Base-by-base conservation (phyloP, 2,329 filamentous ascomycete species). In the Drechslerella stenobrocha region DNA sequence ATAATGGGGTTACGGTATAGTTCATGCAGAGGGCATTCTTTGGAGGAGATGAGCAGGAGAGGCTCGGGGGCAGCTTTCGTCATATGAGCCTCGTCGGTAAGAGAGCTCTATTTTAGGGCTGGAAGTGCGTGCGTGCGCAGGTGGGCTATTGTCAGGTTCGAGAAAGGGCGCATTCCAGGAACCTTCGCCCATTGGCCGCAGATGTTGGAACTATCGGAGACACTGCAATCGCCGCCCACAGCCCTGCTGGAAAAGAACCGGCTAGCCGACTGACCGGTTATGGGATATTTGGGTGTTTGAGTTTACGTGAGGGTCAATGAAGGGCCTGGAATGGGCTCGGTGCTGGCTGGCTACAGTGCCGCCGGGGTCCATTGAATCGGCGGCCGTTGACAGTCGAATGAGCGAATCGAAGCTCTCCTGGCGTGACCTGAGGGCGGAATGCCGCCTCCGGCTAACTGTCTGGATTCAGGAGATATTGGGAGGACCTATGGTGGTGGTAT, bases 61-160 rank as follows among this genome's bases (percentile, higher is more conserved):
- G 37, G 37, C 37, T 42, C 37, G 37, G 37, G 37, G 37, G 4
- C 5, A 4, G 37, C 28, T 30, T 30, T 52, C 40, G 52, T 44
- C 22, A 24, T 48, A 57, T 66, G 58, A 66, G 61, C 61, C 61
- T 59, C 26, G 42, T 66, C 61, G 53, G 61, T 53, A 66, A 20
- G 53, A 66, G 61, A 66, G 61, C 61, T 66, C 61, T 59, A 66
- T 66, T 66, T 66, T 66, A 58, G 52, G 59, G 59, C 59, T 64
- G 61, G 37, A n/a, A 4, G 37, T 18, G 37, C 37, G 37, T 42
- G 37, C 9, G 37, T 15, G 18, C 4, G 37, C 15, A 18, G 52
- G 35, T 23, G 35, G 35, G 42, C 20, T 40, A 18, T 34, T 22
- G 34, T 56, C 46, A n/a, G 15, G 9, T 42, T n/a, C 13, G 37